These are phyloP conservation scores for Hibiscus mutabilis DNA, from an alignment of 345 rosid species.

Conservation along the genomic window DNA sequence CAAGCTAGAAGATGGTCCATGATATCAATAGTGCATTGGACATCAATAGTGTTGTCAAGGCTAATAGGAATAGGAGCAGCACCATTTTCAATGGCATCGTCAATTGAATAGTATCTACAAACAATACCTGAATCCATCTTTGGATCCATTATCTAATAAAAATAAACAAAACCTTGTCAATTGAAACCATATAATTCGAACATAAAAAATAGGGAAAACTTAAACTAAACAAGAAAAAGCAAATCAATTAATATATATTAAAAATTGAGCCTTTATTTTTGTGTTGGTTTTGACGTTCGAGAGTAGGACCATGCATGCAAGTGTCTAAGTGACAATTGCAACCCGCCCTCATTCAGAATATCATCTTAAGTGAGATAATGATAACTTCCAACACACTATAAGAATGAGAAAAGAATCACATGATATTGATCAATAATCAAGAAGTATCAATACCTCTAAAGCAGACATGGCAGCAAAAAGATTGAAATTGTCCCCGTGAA, in stretches of 20 bases:
- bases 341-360: background rate
- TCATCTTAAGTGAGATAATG: background rate
- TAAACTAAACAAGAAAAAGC: background rate
- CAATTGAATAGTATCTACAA: conserved; percentile 64
- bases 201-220: background rate
- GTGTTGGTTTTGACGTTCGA: background rate
- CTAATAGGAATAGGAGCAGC: conserved; percentile 80
- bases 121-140: conserved; percentile 98
- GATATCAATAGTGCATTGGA: conserved; percentile 70
- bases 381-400: background rate
- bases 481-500: conserved; percentile 55
- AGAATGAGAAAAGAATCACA: background rate
- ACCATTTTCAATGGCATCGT: conserved; percentile 90
- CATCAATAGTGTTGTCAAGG: conserved; percentile 53
- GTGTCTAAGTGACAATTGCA: background rate
- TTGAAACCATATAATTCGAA: background rate
- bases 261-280: background rate
- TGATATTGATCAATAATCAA: conserved; percentile 1
- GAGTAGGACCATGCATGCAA: background rate
- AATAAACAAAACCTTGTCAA: background rate
- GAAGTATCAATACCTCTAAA: conserved; percentile 57
- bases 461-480: conserved; percentile 99
- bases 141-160: conserved; percentile 90
- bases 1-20: conserved; percentile 94
- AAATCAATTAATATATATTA: background rate